Conservation (phyloP, 2,329 filamentous ascomycete species). For the Cladosporium sp. region DNA sequence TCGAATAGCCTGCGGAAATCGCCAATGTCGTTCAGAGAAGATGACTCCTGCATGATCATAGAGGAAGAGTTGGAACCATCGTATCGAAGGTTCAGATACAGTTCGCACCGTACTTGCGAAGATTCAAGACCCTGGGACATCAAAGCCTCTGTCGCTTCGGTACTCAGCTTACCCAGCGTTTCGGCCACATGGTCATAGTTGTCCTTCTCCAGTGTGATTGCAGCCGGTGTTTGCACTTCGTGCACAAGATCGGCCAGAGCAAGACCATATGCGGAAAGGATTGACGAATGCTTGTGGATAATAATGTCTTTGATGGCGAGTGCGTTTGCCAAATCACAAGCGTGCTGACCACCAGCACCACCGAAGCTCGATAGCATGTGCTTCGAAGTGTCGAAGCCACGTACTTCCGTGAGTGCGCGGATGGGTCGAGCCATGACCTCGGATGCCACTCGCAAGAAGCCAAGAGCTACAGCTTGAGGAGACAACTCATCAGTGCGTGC, state of each 20-base stretch:
- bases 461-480: conserved; percentile 80
- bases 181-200: too few relatives aligned
- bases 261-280: conserved; percentile 84
- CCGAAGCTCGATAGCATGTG: conserved; percentile 83
- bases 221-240: conserved; percentile 76
- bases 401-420: conserved; percentile 78
- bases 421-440: conserved; percentile 84
- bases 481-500: too few relatives aligned
- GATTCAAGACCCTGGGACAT: too few relatives aligned
- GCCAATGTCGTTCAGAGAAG: too few relatives aligned
- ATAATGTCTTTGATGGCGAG: conserved; percentile 79
- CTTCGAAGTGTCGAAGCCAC: conserved; percentile 79
- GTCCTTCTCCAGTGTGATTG: too few relatives aligned
- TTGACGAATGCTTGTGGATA: conserved; percentile 76
- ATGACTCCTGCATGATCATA: too few relatives aligned
- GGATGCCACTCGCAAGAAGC: conserved; percentile 79
- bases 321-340: too few relatives aligned
- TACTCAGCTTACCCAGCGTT: too few relatives aligned
- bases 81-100: too few relatives aligned
- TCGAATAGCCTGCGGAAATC: conserved; percentile 37
- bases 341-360: conserved; percentile 81
- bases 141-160: too few relatives aligned
- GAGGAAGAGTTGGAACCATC: too few relatives aligned
- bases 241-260: conserved; percentile 83
- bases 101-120: too few relatives aligned